Evolutionary conservation across 176 grass and related monocot genomes (phyloP), one percentile per base, ranked within the genome.

Genomic region (Aegilops umbellulata): DNA sequence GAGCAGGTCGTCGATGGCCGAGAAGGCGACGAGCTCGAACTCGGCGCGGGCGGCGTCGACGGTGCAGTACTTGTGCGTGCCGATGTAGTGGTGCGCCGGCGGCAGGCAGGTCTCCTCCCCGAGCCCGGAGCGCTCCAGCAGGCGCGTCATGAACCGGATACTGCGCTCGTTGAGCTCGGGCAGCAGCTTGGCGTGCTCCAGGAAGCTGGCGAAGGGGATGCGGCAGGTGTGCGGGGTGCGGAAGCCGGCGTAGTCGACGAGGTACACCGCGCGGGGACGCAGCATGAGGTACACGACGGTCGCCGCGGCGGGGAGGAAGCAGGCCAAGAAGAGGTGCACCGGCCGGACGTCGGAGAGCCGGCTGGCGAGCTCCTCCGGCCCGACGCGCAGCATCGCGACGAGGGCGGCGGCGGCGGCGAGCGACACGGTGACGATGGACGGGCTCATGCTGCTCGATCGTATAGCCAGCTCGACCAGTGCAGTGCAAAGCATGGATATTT

Each of bases 101-200:
- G 91, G 91, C 3, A 87, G 69, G 87, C 78, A 87, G 25, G 91
- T 93, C 88, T 93, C 91, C 77, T 93, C 90, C 4, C 90, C 60
- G 60, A 61, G n/a, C 60, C 90, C 90, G 1, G 83, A 86, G 1
- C 83, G 65, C 49, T 83, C 84, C 1, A 92, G 74, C 22, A 92
- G 85, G 29, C 72, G 69, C 3, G 88, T 58, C 81, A 82, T 82
- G 91, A 92, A 92, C 29, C 69, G 47, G 84, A 82, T 65, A 79
- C 69, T 75, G 69, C 79, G 78, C 9, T 89, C 87, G 84, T 82
- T 58, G 19, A 58, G 53, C 19, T 22, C 7, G 19, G 53, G 53
- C 53, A 58, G 2, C 53, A 22, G 53, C 53, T 22, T 22, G 19
- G 53, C 53, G 53, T 58, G 53, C 53, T 58, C 53, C 7, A 58